Percentiles rank a stretch among this genome's conserved stretches.
phyloP scores from a whole-genome alignment of 257 asterid species.

The Capsicum pubescens region DNA sequence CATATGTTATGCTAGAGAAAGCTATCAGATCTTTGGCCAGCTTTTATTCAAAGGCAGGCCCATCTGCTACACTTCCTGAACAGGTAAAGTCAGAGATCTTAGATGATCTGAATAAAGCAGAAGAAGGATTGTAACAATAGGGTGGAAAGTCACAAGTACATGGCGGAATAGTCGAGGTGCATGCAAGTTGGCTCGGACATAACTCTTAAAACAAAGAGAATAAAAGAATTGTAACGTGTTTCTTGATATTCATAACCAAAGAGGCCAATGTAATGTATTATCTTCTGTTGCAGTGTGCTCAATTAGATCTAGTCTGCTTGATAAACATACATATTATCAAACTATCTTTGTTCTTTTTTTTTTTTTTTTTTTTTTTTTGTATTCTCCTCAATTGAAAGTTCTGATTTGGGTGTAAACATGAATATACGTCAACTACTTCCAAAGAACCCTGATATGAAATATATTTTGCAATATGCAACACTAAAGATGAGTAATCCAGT shows the following conservation, averaged over 20 bases:
- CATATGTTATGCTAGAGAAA: conserved; percentile 81
- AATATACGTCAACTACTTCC: neutral
- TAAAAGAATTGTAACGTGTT: neutral
- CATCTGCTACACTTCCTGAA: conserved; percentile 80
- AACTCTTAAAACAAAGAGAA: neutral
- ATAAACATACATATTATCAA: neutral
- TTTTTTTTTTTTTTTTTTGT: too few relatives aligned
- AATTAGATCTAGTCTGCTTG: neutral
- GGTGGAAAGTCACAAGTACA: neutral
- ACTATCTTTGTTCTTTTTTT: neutral
- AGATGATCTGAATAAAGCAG: conserved; percentile 59
- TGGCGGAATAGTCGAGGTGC: neutral
- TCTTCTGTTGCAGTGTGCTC: neutral
- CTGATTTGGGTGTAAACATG: neutral
- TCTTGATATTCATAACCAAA: conserved; percentile 1
- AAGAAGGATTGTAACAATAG: conserved; percentile 54
- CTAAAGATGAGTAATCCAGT: neutral
- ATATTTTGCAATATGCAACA: too few relatives aligned
- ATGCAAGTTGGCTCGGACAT: neutral
- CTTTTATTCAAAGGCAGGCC: conserved; percentile 91
- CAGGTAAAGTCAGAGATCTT: conserved; percentile 66
- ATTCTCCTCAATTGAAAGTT: neutral
- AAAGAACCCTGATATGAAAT: too few relatives aligned
- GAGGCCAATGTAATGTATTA: neutral
- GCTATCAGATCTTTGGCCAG: conserved; percentile 79